phyloP scores from a whole-genome alignment of 345 rosid genomes.

The Dovyalis caffra region DNA sequence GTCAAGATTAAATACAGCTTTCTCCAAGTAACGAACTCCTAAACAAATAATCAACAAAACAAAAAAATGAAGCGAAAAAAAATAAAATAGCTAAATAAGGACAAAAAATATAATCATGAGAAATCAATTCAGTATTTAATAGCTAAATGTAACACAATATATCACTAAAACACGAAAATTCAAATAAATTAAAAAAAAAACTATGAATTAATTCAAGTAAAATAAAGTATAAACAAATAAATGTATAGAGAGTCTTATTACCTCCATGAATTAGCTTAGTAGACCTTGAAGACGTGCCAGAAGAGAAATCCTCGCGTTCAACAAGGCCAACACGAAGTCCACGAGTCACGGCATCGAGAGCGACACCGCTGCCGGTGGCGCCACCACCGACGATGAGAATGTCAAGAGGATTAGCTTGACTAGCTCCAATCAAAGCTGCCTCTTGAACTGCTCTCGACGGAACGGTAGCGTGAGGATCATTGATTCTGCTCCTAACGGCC shows the following conservation, averaged over 20 bases:
- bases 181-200: too few species aligned
- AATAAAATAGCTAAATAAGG: not conserved
- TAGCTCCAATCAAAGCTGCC: constrained; percentile 54
- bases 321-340: constrained; percentile 92
- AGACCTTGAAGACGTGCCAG: constrained; percentile 94
- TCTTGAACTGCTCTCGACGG: constrained; percentile 78
- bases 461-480: constrained; percentile 47
- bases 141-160: not conserved
- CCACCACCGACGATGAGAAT: constrained; percentile 93
- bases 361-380: constrained; percentile 96
- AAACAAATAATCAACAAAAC: too few species aligned
- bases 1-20: constrained; percentile 93
- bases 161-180: not conserved
- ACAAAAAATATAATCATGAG: not conserved
- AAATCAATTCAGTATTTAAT: not conserved
- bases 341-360: constrained; percentile 86
- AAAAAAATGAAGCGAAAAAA: not conserved
- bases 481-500: constrained; percentile 44
- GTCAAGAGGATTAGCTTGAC: constrained; percentile 64
- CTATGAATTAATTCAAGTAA: not conserved
- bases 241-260: constrained; percentile 17
- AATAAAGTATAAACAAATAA: not conserved
- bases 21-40: constrained; percentile 98
- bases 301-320: constrained; percentile 93
- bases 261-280: constrained; percentile 98